Evolutionary conservation across 2,329 filamentous ascomycete species (phyloP).

Genomic region (Aspergillus ustus): DNA sequence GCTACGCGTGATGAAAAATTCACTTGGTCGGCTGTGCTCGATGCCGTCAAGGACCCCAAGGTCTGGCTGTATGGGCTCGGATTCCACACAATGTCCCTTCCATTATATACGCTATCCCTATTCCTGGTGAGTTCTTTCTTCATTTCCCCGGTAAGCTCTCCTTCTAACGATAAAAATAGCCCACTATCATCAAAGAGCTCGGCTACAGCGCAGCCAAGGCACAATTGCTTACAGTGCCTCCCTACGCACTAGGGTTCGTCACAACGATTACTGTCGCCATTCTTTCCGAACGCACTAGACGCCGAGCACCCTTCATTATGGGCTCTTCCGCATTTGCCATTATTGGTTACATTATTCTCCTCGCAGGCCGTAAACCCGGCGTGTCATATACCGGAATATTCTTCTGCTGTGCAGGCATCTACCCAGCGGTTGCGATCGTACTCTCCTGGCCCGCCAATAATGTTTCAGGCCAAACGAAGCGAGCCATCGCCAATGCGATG

Average conservation of each 20-base stretch:
- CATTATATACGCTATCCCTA: conserved; percentile 45
- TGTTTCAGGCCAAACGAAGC: conserved; percentile 71
- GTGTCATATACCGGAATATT: conserved; percentile 66
- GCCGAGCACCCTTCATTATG: conserved; percentile 68
- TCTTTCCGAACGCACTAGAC: conserved; percentile 61
- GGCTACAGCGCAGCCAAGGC: conserved; percentile 48
- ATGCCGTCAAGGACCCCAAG: conserved; percentile 69
- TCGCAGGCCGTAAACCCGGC: conserved; percentile 59
- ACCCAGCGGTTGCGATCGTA: conserved; percentile 65
- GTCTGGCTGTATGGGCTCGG: conserved; percentile 73
- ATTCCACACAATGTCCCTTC: conserved; percentile 75
- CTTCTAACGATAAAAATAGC: conserved; percentile 25
- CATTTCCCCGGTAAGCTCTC: not conserved
- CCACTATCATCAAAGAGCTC: conserved; percentile 49
- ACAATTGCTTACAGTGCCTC: conserved; percentile 65
- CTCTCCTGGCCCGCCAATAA: conserved; percentile 75
- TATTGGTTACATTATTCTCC: conserved; percentile 66
- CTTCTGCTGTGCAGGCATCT: conserved; percentile 69
- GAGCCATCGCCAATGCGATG: conserved; percentile 70
- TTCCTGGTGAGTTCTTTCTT: conserved; percentile 35
- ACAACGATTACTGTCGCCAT: conserved; percentile 64
- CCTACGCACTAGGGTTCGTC: conserved; percentile 66
- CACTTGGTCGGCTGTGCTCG: conserved; percentile 66
- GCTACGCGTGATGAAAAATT: conserved; percentile 71
- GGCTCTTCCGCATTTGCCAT: conserved; percentile 60